Evolutionary conservation across 2,329 filamentous ascomycete species (phyloP).

Genomic region (Plenodomus tracheiphilus): DNA sequence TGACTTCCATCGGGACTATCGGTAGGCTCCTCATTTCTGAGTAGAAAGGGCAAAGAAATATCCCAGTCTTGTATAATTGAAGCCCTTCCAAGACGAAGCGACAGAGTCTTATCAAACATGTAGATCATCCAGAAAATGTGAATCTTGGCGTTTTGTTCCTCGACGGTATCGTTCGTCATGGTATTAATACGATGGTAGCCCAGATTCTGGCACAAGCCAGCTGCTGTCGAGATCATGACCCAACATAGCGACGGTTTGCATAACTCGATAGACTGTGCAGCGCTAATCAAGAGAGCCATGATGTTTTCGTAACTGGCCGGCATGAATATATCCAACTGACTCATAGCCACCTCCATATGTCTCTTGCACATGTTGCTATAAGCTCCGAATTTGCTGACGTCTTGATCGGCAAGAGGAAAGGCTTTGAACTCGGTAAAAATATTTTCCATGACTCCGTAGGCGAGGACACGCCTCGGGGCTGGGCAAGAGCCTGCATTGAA

Average conservation of each 20-base stretch:
- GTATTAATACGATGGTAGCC: slow-evolving; percentile 43
- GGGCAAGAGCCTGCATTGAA: slow-evolving; percentile 21
- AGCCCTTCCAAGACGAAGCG: slow-evolving; percentile 42
- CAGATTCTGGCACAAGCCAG: slow-evolving; percentile 34
- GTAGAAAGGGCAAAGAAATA: slow-evolving; percentile 33
- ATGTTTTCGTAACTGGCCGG: slow-evolving; percentile 43
- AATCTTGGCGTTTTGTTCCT: slow-evolving; percentile 34
- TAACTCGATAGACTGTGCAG: slow-evolving; percentile 38
- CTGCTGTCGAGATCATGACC: slow-evolving; percentile 36
- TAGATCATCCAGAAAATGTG: slow-evolving; percentile 46
- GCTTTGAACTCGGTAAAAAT: slow-evolving; percentile 33
- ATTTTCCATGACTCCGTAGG: slow-evolving; percentile 35
- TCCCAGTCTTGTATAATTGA: slow-evolving; percentile 46
- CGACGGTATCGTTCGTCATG: slow-evolving; percentile 37
- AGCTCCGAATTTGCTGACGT: slow-evolving; percentile 3
- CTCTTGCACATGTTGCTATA: slow-evolving; percentile 34
- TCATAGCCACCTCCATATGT: slow-evolving; percentile 49
- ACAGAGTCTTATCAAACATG: slow-evolving; percentile 45
- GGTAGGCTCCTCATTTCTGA: slow-evolving; percentile 5
- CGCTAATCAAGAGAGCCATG: slow-evolving; percentile 37
- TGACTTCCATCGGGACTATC: slow-evolving; percentile 14
- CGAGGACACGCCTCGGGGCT: slow-evolving; percentile 29
- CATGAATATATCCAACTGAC: slow-evolving; percentile 38
- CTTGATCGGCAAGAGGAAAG: slow-evolving; percentile 19
- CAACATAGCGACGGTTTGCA: slow-evolving; percentile 43